phyloP scores from a whole-genome alignment of 306 rosid species.

The Urtica urens region DNA sequence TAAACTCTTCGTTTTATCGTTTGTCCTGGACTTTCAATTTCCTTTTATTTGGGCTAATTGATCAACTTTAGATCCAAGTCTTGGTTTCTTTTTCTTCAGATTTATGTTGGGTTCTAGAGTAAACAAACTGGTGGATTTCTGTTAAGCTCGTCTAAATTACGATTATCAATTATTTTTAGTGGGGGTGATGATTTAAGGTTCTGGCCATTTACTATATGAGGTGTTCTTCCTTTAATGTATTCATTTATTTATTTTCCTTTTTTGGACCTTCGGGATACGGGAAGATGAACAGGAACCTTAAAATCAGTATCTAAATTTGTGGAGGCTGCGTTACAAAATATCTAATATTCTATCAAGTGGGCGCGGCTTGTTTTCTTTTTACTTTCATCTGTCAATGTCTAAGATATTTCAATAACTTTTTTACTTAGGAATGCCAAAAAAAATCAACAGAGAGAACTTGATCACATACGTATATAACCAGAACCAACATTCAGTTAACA shows the following conservation, averaged over 20 bases:
- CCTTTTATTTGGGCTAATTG: neutral
- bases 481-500: too few relatives aligned
- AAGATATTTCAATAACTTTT: neutral
- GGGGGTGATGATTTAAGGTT: constrained; percentile 3
- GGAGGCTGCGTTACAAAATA: neutral
- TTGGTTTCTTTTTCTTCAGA: neutral
- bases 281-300: neutral
- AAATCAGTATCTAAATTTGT: neutral
- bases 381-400: neutral
- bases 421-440: neutral
- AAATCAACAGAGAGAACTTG: too few relatives aligned
- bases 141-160: neutral
- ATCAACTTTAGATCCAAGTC: neutral
- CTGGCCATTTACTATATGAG: too few relatives aligned
- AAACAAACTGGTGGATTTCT: neutral
- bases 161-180: too few relatives aligned
- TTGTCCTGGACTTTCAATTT: too few relatives aligned
- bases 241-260: too few relatives aligned
- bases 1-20: neutral
- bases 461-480: too few relatives aligned
- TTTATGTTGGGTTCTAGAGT: neutral
- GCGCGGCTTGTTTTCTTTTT: neutral
- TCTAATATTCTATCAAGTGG: constrained; percentile 8
- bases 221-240: too few relatives aligned
- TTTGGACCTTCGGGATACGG: neutral